Conservation (phyloP, 768 basidiomycete species). For the Russula brevipes region DNA sequence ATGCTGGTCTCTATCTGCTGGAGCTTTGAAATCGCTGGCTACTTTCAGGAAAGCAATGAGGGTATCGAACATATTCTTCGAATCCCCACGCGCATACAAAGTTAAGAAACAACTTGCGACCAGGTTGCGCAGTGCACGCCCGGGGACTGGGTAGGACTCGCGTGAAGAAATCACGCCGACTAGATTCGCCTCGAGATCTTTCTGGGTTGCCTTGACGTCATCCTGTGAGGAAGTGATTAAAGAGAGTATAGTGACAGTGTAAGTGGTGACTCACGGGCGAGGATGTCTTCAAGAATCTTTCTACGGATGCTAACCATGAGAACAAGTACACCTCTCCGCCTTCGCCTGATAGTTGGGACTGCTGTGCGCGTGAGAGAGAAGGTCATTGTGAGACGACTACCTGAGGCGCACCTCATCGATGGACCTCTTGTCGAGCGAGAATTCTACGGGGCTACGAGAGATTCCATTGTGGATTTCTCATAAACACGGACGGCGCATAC, state of each 20-base stretch:
- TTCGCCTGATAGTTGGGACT: slow-evolving; percentile 68
- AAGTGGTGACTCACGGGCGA: slow-evolving; percentile 44
- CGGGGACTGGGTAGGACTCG: slow-evolving; percentile 72
- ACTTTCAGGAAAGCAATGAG: slow-evolving; percentile 72
- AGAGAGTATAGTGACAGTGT: background rate
- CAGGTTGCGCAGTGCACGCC: slow-evolving; percentile 77
- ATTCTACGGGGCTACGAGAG: background rate
- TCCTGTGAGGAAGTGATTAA: slow-evolving; percentile 40
- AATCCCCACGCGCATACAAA: slow-evolving; percentile 77
- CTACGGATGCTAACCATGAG: slow-evolving; percentile 70
- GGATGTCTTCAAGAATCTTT: slow-evolving; percentile 49
- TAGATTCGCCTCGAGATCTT: slow-evolving; percentile 55
- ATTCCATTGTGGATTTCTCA: too few species aligned
- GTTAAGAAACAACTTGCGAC: slow-evolving; percentile 70
- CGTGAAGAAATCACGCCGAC: slow-evolving; percentile 63
- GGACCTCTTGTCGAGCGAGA: slow-evolving; percentile 21
- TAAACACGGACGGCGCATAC: too few species aligned
- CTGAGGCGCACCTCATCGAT: slow-evolving; percentile 22
- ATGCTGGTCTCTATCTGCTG: slow-evolving; percentile 50
- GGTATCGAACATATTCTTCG: slow-evolving; percentile 81
- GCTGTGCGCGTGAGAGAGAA: background rate
- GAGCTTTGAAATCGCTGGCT: slow-evolving; percentile 62
- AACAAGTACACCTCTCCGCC: slow-evolving; percentile 80
- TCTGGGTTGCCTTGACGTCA: slow-evolving; percentile 59
- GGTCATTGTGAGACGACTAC: background rate